Percentiles rank a stretch among this genome's conserved stretches.
These are phyloP conservation scores for Tulasnella sp. DNA, from an alignment of 768 basidiomycete species.

Conservation along the genomic window DNA sequence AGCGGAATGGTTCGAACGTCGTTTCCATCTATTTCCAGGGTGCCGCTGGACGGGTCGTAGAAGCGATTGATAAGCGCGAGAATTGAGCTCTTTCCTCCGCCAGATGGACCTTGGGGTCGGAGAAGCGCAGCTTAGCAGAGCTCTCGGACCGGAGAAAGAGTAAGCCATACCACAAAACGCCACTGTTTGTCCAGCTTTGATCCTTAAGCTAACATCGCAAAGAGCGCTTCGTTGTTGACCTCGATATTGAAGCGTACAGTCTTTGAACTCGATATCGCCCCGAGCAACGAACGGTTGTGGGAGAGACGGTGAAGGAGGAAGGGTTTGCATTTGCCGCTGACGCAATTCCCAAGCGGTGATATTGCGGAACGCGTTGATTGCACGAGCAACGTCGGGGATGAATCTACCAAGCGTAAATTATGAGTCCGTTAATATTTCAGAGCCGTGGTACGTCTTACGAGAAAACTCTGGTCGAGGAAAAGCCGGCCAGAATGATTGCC, in stretches of 20 bases:
- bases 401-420: not conserved
- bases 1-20: slow-evolving; percentile 28
- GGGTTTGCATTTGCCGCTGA: slow-evolving; percentile 12
- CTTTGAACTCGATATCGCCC: not conserved
- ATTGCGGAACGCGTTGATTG: not conserved
- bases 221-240: slow-evolving; percentile 27
- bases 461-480: not conserved
- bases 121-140: not conserved
- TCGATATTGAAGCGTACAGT: slow-evolving; percentile 27
- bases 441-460: not conserved
- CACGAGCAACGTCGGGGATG: slow-evolving; percentile 19
- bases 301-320: not conserved
- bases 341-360: slow-evolving; percentile 1
- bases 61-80: slow-evolving; percentile 30
- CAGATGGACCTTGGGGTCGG: not conserved
- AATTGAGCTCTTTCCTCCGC: slow-evolving; percentile 22
- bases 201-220: slow-evolving; percentile 24
- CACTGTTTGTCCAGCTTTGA: slow-evolving; percentile 28
- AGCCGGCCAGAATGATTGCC: not conserved
- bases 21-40: slow-evolving; percentile 27
- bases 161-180: slow-evolving; percentile 29
- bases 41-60: slow-evolving; percentile 29
- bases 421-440: not conserved
- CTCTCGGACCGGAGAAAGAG: not conserved
- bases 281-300: not conserved